Conservation (phyloP, 176 grass and related monocot species). For the Avena eriantha region DNA sequence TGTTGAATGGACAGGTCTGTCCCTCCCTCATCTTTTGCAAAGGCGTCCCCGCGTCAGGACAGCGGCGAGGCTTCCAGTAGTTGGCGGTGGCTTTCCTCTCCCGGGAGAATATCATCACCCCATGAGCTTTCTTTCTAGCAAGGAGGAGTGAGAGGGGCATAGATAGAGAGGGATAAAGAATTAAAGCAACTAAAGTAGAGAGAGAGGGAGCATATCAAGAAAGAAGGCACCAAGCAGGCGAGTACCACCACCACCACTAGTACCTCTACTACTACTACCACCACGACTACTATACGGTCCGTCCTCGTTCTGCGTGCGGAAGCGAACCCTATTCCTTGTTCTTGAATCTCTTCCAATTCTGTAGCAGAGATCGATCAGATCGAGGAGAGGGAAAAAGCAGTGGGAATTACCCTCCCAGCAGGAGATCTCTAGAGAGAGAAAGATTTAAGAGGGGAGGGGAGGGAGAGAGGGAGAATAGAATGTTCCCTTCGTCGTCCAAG, state of each 20-base stretch:
- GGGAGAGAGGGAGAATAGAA: constrained; percentile 51
- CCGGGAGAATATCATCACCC: constrained; percentile 33
- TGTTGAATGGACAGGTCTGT: constrained; percentile 23
- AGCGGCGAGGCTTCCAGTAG: constrained; percentile 61
- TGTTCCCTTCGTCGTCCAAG: constrained; percentile 95
- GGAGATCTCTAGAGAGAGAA: constrained; percentile 67
- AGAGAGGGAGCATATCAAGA: constrained; percentile 52
- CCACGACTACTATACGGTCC: constrained; percentile 20
- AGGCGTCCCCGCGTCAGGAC: constrained; percentile 33
- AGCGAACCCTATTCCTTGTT: constrained; percentile 99
- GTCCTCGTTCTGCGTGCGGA: constrained; percentile 46
- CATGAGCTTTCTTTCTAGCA: constrained; percentile 43
- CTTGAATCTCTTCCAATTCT: constrained; percentile 94
- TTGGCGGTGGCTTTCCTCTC: constrained; percentile 57
- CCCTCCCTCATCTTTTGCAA: constrained; percentile 54
- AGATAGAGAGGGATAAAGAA: constrained; percentile 36
- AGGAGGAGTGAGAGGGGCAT: constrained; percentile 24
- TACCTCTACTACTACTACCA: constrained; percentile 13
- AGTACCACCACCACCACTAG: constrained; percentile 17
- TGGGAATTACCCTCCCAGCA: constrained; percentile 42
- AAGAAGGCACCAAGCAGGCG: constrained; percentile 53
- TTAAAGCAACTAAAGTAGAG: constrained; percentile 56
- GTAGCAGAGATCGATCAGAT: constrained; percentile 54
- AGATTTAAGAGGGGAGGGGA: constrained; percentile 52
- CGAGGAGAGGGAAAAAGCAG: constrained; percentile 44